Conservation (phyloP, 2,329 filamentous ascomycete species). For the Botrytis sinoallii region DNA sequence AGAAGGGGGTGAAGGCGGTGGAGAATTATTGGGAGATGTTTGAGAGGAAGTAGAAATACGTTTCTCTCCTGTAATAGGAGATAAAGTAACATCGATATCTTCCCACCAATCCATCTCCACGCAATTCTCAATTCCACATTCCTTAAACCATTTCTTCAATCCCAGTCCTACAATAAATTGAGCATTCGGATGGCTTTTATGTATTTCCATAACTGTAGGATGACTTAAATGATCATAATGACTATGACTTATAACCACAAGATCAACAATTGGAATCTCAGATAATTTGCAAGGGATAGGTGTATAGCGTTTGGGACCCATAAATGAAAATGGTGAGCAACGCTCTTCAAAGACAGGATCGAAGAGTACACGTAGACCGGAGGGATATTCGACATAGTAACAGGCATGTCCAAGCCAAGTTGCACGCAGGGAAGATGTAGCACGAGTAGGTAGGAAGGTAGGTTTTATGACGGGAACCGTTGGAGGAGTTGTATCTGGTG, state of each 20-base stretch:
- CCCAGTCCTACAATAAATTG: slow-evolving; percentile 88
- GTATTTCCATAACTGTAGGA: slow-evolving; percentile 68
- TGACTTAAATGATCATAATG: slow-evolving; percentile 93
- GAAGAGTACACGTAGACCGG: slow-evolving; percentile 82
- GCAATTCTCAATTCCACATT: slow-evolving; percentile 67
- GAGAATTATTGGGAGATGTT: slow-evolving; percentile 33
- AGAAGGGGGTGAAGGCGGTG: slow-evolving; percentile 24
- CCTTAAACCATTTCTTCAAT: slow-evolving; percentile 76
- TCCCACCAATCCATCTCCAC: slow-evolving; percentile 98
- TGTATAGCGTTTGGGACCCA: slow-evolving; percentile 76
- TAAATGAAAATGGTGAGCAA: slow-evolving; percentile 71
- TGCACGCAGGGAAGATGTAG: slow-evolving; percentile 61
- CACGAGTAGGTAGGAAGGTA: slow-evolving; percentile 53
- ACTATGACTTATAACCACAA: slow-evolving; percentile 53
- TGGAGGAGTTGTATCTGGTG: slow-evolving; percentile 59
- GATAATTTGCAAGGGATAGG: slow-evolving; percentile 70
- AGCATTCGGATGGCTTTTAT: slow-evolving; percentile 67
- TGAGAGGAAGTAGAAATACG: slow-evolving; percentile 28
- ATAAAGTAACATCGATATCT: slow-evolving; percentile 68
- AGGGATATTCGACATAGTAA: slow-evolving; percentile 87
- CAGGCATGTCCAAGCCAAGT: slow-evolving; percentile 97
- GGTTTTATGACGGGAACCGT: slow-evolving; percentile 60
- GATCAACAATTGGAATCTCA: slow-evolving; percentile 74
- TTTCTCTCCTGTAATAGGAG: slow-evolving; percentile 39
- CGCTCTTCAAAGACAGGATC: slow-evolving; percentile 90